Evolutionary conservation across 2,329 filamentous ascomycete genomes (phyloP), one percentile per base, ranked within the genome.

Genomic region (Microdochium bolleyi): DNA sequence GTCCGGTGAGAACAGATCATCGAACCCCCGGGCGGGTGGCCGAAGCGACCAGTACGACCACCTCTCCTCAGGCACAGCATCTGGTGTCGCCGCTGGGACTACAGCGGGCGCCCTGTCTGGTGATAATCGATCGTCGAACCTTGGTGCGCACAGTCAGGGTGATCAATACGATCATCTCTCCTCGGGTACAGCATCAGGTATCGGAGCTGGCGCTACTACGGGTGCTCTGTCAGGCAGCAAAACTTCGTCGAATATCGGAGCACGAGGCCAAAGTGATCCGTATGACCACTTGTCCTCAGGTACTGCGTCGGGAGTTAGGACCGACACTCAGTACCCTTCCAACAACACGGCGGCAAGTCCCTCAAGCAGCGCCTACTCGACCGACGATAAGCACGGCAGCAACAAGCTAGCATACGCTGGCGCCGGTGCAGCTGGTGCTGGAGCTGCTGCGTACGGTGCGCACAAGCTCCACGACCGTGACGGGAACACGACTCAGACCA

Each of bases 121-220:
- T 11, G 27, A 30, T 30, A 30, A 46, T 19, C 5, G 8, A 16
- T 46, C 41, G 7, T 46, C 41, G 21, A 16, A 46, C 9, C 19
- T 7, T 10, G 41, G 16, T 7, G 16, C n/a, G 41, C 21, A 19
- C 13, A 7, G 19, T 8, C 48, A 16, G 27, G 48, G 24, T n/a
- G 24, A 30, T 21, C 24, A 49, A 30, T 49, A 49, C 24, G 25
- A 49, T 16, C 24, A 25, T 27, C 24, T 49, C 8, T 22, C 48
- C 9, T 49, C 48, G 8, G 48, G 48, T 14, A 49, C 48, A 3
- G 22, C n/a, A 22, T 41, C 44, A 13, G 24, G 9, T 3, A 53
- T 57, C 25, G 57, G 52, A 13, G 54, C 55, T 27, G 57, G 56
- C 21, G 55, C 46, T 13, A 19, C 21, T 9, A 38, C 32, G 4